Percentiles rank a stretch among this genome's conserved stretches.
Conservation (phyloP, 805 yeast genomes). For the Candida verbasci region DNA sequence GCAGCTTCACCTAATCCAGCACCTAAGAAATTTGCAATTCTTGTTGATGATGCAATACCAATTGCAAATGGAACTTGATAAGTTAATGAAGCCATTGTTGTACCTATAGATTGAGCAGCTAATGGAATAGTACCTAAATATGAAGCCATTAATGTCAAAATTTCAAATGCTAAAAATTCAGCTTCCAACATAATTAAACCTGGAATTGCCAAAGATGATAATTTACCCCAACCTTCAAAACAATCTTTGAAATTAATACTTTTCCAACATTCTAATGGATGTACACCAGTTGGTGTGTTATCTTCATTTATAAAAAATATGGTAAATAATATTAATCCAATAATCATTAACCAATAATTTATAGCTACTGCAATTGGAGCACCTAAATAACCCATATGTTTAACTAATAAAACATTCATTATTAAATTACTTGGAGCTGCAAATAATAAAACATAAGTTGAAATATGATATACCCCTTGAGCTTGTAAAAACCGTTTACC, state of each 20-base stretch:
- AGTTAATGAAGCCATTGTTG: slow-evolving; percentile 49
- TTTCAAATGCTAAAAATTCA: slow-evolving; percentile 56
- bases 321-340: slow-evolving; percentile 37
- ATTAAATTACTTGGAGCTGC: slow-evolving; percentile 52
- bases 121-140: slow-evolving; percentile 49
- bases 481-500: slow-evolving; percentile 55
- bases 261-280: slow-evolving; percentile 47
- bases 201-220: slow-evolving; percentile 46
- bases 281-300: slow-evolving; percentile 43
- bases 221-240: slow-evolving; percentile 43
- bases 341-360: slow-evolving; percentile 54
- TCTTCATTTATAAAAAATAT: slow-evolving; percentile 30
- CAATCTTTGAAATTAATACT: slow-evolving; percentile 38
- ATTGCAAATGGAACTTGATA: slow-evolving; percentile 58
- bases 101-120: slow-evolving; percentile 46
- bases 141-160: slow-evolving; percentile 50
- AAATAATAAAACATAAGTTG: slow-evolving; percentile 47
- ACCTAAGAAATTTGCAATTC: slow-evolving; percentile 55
- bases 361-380: slow-evolving; percentile 58
- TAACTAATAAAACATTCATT: slow-evolving; percentile 44
- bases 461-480: slow-evolving; percentile 55
- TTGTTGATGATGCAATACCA: slow-evolving; percentile 54
- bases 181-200: slow-evolving; percentile 58
- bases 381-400: slow-evolving; percentile 47
- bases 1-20: slow-evolving; percentile 38